Evolutionary conservation across 768 basidiomycete genomes (phyloP).

Genomic region (Calocybe indica): DNA sequence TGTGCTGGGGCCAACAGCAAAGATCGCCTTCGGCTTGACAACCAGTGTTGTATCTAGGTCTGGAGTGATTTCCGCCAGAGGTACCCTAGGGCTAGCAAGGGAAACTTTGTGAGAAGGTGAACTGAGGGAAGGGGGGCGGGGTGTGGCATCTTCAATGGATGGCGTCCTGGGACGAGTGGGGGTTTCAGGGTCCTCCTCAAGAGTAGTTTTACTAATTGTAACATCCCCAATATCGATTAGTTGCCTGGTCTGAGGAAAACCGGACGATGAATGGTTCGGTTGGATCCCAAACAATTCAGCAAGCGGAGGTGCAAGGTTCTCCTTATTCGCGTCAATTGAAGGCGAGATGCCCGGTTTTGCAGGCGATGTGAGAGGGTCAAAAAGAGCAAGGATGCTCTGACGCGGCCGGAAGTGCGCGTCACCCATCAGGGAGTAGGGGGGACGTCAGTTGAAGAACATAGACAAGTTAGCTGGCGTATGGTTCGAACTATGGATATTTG

Average conservation of each 20-base stretch:
- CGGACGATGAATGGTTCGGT: slow-evolving; percentile 5
- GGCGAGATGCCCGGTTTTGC: slow-evolving; percentile 19
- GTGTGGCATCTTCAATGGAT: no score
- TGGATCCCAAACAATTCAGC: slow-evolving; percentile 8
- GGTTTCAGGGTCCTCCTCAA: slow-evolving; percentile 27
- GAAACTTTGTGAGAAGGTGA: no score
- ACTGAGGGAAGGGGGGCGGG: no score
- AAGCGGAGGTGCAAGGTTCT: slow-evolving; percentile 27
- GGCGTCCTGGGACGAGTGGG: not conserved
- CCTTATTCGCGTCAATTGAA: slow-evolving; percentile 36
- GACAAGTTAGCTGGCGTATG: slow-evolving; percentile 4
- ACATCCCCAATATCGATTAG: slow-evolving; percentile 47
- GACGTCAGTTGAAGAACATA: slow-evolving; percentile 9
- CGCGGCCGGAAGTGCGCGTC: slow-evolving; percentile 25
- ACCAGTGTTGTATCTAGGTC: no score
- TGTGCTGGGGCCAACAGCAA: not conserved
- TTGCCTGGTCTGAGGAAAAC: slow-evolving; percentile 28
- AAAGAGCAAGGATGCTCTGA: slow-evolving; percentile 41
- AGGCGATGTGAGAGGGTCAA: slow-evolving; percentile 39
- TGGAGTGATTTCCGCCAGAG: no score
- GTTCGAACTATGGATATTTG: slow-evolving; percentile 26
- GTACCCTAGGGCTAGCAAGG: no score
- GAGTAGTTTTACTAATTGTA: slow-evolving; percentile 32
- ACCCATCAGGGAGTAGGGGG: slow-evolving; percentile 10
- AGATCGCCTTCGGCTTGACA: slow-evolving; percentile 28